Evolutionary conservation across 139 green algal species (phyloP), one percentile per base, ranked within the genome.

Genomic region (Volvox africanus): DNA sequence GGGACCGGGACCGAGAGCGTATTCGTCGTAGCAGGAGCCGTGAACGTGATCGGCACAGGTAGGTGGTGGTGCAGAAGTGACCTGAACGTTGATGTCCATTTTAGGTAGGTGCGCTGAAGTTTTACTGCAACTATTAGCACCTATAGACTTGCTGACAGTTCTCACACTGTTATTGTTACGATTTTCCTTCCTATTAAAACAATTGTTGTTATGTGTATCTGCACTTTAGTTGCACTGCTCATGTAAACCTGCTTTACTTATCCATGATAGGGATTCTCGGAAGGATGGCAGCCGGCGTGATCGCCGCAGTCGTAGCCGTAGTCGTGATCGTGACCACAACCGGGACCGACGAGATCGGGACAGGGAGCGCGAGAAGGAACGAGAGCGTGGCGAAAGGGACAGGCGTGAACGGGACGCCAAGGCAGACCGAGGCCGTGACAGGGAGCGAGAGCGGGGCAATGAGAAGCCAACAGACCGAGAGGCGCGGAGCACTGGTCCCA

Each of bases 1-100:
- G n/a, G 68, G 33, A 77, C 44, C 61, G 80, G 18, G 88, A 88
- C 32, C 37, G 88, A 26, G 84, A 82, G 19, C 35, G 69, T 24
- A 33, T 26, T 20, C 24, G 65, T 35, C 62, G 75, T 0, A 80
- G 80, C 35, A 77, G 89, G n/a, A 93, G 82, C 87, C 61, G 92
- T 2, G 79, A 92, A 20, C 80, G 91, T 22, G 90, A 90, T 32
- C 36, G 33, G 88, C 26, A 81, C 1, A 26, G 80, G 67, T 86
- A n/a, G 20, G 84, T 71, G 1, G 30, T 13, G 24, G 37, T 55
- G 44, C 44, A 55, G 5, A 55, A 55, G 44, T 55, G 44, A 9
- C 9, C 44, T 55, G 44, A 55, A 55, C 44, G 44, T 9, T 5
- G 9, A 55, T 55, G 44, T 55, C n/a, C n/a, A n/a, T n/a, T n/a